Conservation (phyloP, 2,329 filamentous ascomycete genomes). For the Dothideomycetidae sp. region DNA sequence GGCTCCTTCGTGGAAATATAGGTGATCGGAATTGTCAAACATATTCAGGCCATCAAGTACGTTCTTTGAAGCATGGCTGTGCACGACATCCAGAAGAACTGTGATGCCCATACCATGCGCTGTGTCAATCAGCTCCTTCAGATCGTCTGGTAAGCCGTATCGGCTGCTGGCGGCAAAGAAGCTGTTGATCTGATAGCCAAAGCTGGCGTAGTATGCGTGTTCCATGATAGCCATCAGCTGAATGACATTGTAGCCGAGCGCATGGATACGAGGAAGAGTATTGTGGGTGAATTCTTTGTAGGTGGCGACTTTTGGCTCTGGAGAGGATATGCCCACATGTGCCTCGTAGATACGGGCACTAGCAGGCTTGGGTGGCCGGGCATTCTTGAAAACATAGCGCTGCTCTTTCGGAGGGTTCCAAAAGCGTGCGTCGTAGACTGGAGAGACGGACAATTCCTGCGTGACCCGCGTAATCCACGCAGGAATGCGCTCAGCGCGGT, state of each 20-base stretch:
- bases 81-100: constrained; percentile 86
- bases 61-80: constrained; percentile 97
- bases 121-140: constrained; percentile 93
- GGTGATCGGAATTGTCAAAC: constrained; percentile 88
- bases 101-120: constrained; percentile 83
- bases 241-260: constrained; percentile 90
- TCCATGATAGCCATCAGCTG: constrained; percentile 99
- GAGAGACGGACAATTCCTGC: constrained; percentile 78
- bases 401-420: constrained; percentile 79
- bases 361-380: constrained; percentile 64
- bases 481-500: constrained; percentile 69
- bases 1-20: constrained; percentile 81
- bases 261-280: constrained; percentile 80
- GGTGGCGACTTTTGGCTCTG: constrained; percentile 73
- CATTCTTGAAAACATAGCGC: constrained; percentile 72
- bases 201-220: constrained; percentile 97
- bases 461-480: constrained; percentile 97
- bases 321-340: constrained; percentile 94
- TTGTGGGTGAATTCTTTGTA: constrained; percentile 96
- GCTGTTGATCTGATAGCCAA: constrained; percentile 96
- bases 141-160: constrained; percentile 82
- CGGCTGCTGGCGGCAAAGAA: constrained; percentile 97
- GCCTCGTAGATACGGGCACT: constrained; percentile 94
- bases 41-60: constrained; percentile 87
- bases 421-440: constrained; percentile 86